Base-by-base conservation (phyloP, 2,329 filamentous ascomycete genomes). In the Nothophoma quercina region DNA sequence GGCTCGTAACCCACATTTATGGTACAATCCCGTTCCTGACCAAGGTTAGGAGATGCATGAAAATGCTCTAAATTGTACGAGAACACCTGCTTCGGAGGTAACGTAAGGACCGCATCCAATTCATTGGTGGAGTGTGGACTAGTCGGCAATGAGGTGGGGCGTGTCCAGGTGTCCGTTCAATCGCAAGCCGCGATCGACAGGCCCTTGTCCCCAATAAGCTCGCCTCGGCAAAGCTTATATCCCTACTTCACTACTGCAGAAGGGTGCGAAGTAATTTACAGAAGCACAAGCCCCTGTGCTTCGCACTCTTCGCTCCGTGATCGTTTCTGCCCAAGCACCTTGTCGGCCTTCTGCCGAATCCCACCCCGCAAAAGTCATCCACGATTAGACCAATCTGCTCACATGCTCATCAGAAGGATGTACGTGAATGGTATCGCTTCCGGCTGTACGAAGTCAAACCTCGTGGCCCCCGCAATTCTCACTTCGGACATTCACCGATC, bases 181-280 rank as follows among this genome's bases (percentile, higher is more conserved):
- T 30, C 5, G 16, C 25, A 36, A 35, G 16, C 43, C 26, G 32
- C 43, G 38, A 47, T 47, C 38, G 23, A 13, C 43, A 32, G 19
- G 22, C 38, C 36, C 50, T 53, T 48, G 50, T 39, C 32, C 16
- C 13, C 28, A 43, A 48, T 39, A 53, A 53, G 50, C 50, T 53
- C 39, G 32, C 22, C 50, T 53, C 32, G 50, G 50, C 43, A 34
- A 53, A 48, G 50, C 50, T 53, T 53, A 25, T 26, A 7, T 15
- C 10, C 16, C 21, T 33, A 12, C 13, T 29, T n/a, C 12, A 23
- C 32, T 39, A 26, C 26, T n/a, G 9, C 5, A 39, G 8, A 40
- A 25, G 28, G 16, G 8, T 29, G 39, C 28, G 38, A 43, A 40
- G 43, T 33, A 47, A 39, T 29, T 32, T 38, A 43, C 25, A 22